Conservation (phyloP, 2,329 filamentous ascomycete genomes). For the Nigrospora osmanthi region DNA sequence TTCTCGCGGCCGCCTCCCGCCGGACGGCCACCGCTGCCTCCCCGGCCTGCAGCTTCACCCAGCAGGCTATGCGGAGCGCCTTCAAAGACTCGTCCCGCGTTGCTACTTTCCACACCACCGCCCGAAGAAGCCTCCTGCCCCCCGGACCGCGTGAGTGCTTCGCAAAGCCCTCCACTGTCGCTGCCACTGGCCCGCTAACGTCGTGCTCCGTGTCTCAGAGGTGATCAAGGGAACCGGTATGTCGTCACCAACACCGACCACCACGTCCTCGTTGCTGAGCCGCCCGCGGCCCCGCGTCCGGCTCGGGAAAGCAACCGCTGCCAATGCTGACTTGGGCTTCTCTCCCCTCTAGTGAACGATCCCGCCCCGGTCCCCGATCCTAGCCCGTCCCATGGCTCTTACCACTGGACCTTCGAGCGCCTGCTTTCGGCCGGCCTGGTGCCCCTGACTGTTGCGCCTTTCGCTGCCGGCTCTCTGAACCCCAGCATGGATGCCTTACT, state of each 20-base stretch:
- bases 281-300: background rate
- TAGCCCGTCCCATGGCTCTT: slow-evolving; percentile 78
- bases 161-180: background rate
- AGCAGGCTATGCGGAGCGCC: slow-evolving; percentile 17
- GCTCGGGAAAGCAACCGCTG: background rate
- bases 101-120: slow-evolving; percentile 81
- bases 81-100: slow-evolving; percentile 40
- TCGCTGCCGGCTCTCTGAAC: slow-evolving; percentile 86
- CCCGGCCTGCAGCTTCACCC: slow-evolving; percentile 20
- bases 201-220: slow-evolving; percentile 40
- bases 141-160: slow-evolving; percentile 69
- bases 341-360: slow-evolving; percentile 63
- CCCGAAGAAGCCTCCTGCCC: slow-evolving; percentile 68
- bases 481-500: slow-evolving; percentile 80
- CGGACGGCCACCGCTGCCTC: slow-evolving; percentile 22
- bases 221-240: slow-evolving; percentile 68
- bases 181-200: slow-evolving; percentile 29
- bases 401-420: slow-evolving; percentile 98
- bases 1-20: slow-evolving; percentile 31
- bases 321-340: background rate
- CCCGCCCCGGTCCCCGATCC: slow-evolving; percentile 66
- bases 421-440: slow-evolving; percentile 72
- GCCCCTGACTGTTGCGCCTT: slow-evolving; percentile 82
- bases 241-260: slow-evolving; percentile 10
- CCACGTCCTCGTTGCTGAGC: background rate